phyloP scores from a whole-genome alignment of 352 stramenopile genomes.

The Pythium insidiosum region DNA sequence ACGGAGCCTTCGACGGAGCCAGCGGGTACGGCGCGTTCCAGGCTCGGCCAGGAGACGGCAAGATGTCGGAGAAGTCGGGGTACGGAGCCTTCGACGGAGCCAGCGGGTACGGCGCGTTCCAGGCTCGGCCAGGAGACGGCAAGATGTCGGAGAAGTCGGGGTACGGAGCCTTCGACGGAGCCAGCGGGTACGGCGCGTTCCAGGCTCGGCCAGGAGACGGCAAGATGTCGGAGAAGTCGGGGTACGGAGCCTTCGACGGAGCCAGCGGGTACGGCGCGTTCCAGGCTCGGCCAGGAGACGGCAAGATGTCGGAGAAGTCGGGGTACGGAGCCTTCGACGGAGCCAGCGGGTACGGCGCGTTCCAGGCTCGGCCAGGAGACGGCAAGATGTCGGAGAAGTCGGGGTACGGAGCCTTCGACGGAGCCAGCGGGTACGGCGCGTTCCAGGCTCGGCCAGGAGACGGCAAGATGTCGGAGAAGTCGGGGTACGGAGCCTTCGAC shows the following conservation, averaged over 20 bases:
- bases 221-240: slow-evolving; percentile 2
- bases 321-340: slow-evolving; percentile 28
- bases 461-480: no score
- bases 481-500: no score
- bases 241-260: slow-evolving; percentile 9
- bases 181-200: slow-evolving; percentile 16
- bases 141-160: slow-evolving; percentile 10
- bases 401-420: no score
- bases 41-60: slow-evolving; percentile 1
- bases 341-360: no score
- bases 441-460: no score
- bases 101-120: slow-evolving; percentile 20
- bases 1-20: slow-evolving; percentile 24
- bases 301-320: slow-evolving; percentile 8
- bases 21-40: slow-evolving; percentile 38
- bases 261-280: slow-evolving; percentile 10
- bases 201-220: neutral
- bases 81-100: slow-evolving; percentile 22
- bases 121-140: neutral
- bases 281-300: no score
- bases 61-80: slow-evolving; percentile 2
- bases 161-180: slow-evolving; percentile 16
- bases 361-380: no score
- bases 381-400: no score
- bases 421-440: no score